Conservation (phyloP, 1,284 basidiomycete species). For the Xerocomus amazonicus region DNA sequence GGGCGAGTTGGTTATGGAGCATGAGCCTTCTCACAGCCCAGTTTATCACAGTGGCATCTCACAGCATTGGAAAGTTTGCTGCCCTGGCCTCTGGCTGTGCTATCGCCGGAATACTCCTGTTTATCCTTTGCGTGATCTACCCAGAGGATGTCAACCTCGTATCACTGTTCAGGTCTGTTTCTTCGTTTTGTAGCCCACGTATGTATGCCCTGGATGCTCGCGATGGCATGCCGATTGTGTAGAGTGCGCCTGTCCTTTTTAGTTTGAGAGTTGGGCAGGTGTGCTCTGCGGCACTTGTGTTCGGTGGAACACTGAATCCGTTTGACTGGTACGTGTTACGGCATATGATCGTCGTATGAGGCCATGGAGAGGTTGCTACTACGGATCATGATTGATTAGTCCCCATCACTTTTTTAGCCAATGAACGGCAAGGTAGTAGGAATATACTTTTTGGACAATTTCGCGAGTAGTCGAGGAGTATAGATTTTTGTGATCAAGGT, state of each 20-base stretch:
- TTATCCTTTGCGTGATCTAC: slow-evolving; percentile 16
- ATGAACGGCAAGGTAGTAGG: too few species aligned
- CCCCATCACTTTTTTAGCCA: too few species aligned
- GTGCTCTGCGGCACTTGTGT: slow-evolving; percentile 7
- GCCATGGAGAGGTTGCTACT: too few species aligned
- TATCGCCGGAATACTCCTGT: slow-evolving; percentile 15
- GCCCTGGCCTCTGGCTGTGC: slow-evolving; percentile 11
- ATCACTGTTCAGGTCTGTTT: slow-evolving; percentile 2
- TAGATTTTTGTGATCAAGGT: too few species aligned
- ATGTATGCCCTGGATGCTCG: slow-evolving; percentile 3
- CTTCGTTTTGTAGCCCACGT: slow-evolving; percentile 8
- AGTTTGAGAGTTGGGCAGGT: slow-evolving; percentile 11
- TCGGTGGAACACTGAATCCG: too few species aligned
- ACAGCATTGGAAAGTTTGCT: slow-evolving; percentile 8
- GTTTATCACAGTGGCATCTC: slow-evolving; percentile 20
- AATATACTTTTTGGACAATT: too few species aligned
- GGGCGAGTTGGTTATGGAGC: slow-evolving; percentile 28
- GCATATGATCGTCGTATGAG: too few species aligned
- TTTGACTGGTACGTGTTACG: too few species aligned
- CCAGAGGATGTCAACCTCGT: slow-evolving; percentile 15
- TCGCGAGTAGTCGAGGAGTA: too few species aligned
- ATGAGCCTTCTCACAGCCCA: slow-evolving; percentile 22
- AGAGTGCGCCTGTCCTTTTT: slow-evolving; percentile 7
- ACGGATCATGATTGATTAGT: too few species aligned
- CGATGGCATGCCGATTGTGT: slow-evolving; percentile 16